Evolutionary conservation across 305 asterid genomes (phyloP), one percentile per base, ranked within the genome.

Genomic region (Andrographis paniculata): DNA sequence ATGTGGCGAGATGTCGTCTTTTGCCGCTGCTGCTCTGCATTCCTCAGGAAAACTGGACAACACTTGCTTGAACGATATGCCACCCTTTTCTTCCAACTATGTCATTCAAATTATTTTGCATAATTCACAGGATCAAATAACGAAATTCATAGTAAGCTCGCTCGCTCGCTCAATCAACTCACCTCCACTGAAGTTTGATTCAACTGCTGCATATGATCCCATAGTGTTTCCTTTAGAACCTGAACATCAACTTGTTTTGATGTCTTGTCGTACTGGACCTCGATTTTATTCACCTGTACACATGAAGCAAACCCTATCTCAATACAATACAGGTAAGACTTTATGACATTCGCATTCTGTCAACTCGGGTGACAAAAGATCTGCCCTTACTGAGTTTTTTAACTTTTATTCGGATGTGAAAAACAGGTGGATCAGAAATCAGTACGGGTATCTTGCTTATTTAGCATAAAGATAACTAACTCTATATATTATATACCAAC

Each of bases 171-270:
- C 7, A 28, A 28, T 28, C 11, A 28, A 41, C 35, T 50, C 64
- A 77, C 95, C 85, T 67, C 74, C 45, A 30, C 48, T 44, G 71
- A 28, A 48, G 54, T 66, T 45, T 56, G 63, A 48, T 72, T 60
- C 36, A 61, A 23, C 42, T 66, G 65, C 48, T 43, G 80, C n/a
- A 83, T 76, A 42, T 77, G 88, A 53, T 63, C 77, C 95, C 99
- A 91, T 13, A 91, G 80, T 15, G 91, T 83, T 71, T 77, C 95
- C 75, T 91, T 91, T 20, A 91, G 87, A 36, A 49, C 78, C 46
- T 91, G 99, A 56, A 91, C 95, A 65, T 91, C 96, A 31, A 91
- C 99, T 65, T 77, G 95, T 70, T 87, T 91, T 16, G 96, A 81
- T 54, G 84, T 79, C 63, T 62, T 91, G 44, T 91, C 99, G 35